Base-by-base conservation (phyloP, 1,139 yeast species). In the Sugiyamaella xylanicola region DNA sequence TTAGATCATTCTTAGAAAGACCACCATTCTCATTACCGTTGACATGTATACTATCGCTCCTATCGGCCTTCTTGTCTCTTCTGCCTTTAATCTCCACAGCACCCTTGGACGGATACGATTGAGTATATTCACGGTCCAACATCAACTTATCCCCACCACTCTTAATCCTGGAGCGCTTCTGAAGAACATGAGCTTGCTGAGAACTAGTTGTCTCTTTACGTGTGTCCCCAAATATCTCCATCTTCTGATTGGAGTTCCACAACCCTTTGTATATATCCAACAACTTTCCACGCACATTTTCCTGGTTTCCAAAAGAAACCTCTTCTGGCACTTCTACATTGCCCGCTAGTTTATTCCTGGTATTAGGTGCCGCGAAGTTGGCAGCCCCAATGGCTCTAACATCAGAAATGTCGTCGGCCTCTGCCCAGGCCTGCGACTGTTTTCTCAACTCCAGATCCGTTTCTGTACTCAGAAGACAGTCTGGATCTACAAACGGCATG, bases 401-500 rank as follows among this genome's bases (percentile, higher is more conserved):
- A 48, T 41, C 47, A 19, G 40, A 27, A 21, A 48, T 29, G 39
- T 48, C 39, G 46, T 20, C 21, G 27, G 41, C 32, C 1, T 41
- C 52, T 13, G 36, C 52, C 52, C 52, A 48, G n/a, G 32, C 41
- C 13, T 20, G 46, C 17, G 52, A 48, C 7, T 17, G 22, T 15
- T 27, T 43, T 32, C 52, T 25, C 22, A 48, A 21, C 35, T 48
- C 47, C 20, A 40, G 41, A 48, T 48, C 52, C 17, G 40, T 41
- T 9, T 48, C 43, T 48, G 20, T 35, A 13, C 5, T 35, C 22
- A 48, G 29, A n/a, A 48, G 43, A 15, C 32, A 29, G 39, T 20
- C 41, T n/a, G 46, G 27, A 32, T 48, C 46, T 41, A 48, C 29
- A 41, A 40, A 48, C 29, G 46, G 46, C 52, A 48, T 48, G 19